These are phyloP conservation scores for Cyclotella cryptica DNA, from an alignment of 108 stramenopile genomes.

Conservation along the genomic window DNA sequence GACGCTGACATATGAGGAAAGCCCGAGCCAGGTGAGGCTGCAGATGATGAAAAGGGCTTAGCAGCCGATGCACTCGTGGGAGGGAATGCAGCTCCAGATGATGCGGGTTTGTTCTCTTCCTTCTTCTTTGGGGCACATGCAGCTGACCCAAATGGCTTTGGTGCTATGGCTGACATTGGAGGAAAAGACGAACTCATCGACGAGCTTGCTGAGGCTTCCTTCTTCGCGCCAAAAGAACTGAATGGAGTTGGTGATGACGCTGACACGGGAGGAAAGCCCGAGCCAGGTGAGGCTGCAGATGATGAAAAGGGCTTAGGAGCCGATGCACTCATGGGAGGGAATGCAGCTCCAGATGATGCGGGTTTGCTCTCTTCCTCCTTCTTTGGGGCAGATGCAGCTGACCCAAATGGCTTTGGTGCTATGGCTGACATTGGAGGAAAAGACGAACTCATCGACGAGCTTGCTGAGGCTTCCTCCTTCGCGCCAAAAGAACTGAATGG, in stretches of 20 bases:
- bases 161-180: conserved; percentile 51
- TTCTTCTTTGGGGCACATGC: neutral
- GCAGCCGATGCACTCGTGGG: conserved; percentile 43
- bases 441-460: no score
- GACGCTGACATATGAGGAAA: conserved; percentile 15
- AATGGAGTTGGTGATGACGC: conserved; percentile 50
- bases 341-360: no score
- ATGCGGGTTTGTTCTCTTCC: neutral
- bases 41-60: neutral
- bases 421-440: no score
- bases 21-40: neutral
- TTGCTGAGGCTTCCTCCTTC: no score
- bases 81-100: conserved; percentile 40
- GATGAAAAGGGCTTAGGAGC: no score
- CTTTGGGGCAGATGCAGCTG: no score
- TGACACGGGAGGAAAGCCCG: no score
- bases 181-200: conserved; percentile 20
- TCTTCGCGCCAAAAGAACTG: neutral
- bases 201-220: conserved; percentile 10
- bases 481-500: no score
- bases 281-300: no score
- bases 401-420: no score
- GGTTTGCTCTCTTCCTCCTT: no score
- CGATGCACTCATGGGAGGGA: no score
- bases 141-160: conserved; percentile 46